Base-by-base conservation (phyloP, 2,329 filamentous ascomycete genomes). In the Xylariaceae sp. region DNA sequence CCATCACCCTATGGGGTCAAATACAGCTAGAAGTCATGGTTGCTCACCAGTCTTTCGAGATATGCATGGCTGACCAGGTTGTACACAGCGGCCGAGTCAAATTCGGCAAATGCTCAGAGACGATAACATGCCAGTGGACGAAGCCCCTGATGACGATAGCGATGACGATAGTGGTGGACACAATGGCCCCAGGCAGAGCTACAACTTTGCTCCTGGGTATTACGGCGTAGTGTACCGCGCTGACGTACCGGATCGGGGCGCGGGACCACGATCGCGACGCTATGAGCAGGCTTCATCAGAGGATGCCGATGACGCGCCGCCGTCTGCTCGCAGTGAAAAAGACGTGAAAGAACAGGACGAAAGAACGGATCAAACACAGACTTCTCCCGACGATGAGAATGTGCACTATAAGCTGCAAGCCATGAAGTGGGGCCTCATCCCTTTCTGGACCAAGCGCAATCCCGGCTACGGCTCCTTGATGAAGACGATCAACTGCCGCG, bases 371-470 rank as follows among this genome's bases (percentile, higher is more conserved):
- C 48, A 59, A 7, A 57, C 60, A 3, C 52, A 37, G 7, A 12
- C 34, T 11, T 52, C 31, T 30, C 34, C 35, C 26, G 39, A 29
- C 3, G 48, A 29, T 7, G 31, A 41, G 12, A 31, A 49, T 6
- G 49, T 78, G 7, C 83, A 74, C 62, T 96, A 95, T 74, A 92
- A 88, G 70, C 75, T 99, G 6, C 91, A 96, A 69, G 79, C 85
- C 2, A 97, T 97, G 88, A 92, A 90, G 79, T 99, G 94, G 94
- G 94, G 92, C 0, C 79, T 99, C 5, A 78, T 97, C 11, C 92
- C 94, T 0, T 96, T 87, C 71, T 97, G 92, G 92, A 95, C 89
- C 3, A 95, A 92, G 73, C 80, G 86, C 9, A 85, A 85, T 50
- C 89, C 90, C 0, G 84, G 90, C 66, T 92, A 94, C 65, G 78